Evolutionary conservation across 108 stramenopile species (phyloP), one percentile per base, ranked within the genome.

Genomic region (Skeletonema costatum): DNA sequence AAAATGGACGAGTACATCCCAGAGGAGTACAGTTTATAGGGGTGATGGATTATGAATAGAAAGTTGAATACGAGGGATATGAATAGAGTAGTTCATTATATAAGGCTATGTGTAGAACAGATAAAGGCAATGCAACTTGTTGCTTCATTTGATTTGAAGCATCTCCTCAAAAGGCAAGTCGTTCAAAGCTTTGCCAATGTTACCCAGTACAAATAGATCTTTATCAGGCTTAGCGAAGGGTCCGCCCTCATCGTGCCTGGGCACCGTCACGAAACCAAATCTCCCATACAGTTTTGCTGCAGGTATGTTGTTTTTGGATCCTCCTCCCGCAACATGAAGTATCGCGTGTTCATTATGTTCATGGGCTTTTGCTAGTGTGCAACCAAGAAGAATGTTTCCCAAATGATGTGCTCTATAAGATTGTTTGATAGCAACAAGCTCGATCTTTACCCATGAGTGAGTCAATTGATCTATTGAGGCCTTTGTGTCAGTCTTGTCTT

Each of bases 1-100:
- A 72, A 66, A 21, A 82, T 82, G 84, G 81, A 85, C 60, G 67
- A 60, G 48, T 82, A 82, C 42, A 81, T 81, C 33, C 73, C 68
- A 42, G 58, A 67, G 21, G 63, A 64, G 69, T 64, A 65, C 53
- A 56, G 53, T 5, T 56, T 25, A 25, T 56, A 56, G 53, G 25
- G 39, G 25, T 21, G 53, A 56, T 50, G 12, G 48, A 41, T 41
- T 41, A 46, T n/a, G 42, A 44, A 36, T 36, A 36, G 35, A 36
- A 36, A 25, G 25, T 25, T 36, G 35, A 36, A 46, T 46, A 46
- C 41, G 14, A 42, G 41, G 41, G 44, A 46, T 46, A n/a, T 46
- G 44, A 46, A 46, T n/a, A n/a, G 44, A 46, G 44, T 46, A 46
- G 44, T 46, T 46, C 44, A 46, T n/a, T 46, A 16, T n/a, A 46